Conservation (phyloP, 108 stramenopile genomes). For the Discostella stelligeroides region DNA sequence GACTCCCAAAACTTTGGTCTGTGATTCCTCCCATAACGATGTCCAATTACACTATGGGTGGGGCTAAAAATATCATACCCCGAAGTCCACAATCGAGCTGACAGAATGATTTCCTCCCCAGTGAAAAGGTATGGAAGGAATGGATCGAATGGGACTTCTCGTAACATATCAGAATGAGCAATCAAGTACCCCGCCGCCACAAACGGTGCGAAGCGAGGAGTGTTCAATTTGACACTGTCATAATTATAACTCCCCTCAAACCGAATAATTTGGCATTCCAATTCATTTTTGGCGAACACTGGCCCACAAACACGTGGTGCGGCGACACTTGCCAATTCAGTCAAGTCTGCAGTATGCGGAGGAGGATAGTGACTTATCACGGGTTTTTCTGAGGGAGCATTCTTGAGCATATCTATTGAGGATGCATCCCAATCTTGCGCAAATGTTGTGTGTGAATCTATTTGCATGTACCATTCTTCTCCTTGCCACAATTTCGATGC, state of each 20-base stretch:
- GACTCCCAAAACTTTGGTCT: slow-evolving; percentile 99
- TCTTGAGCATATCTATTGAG: slow-evolving; percentile 77
- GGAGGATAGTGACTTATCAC: slow-evolving; percentile 93
- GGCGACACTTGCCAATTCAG: slow-evolving; percentile 48
- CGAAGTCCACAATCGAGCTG: slow-evolving; percentile 89
- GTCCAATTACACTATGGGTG: slow-evolving; percentile 83
- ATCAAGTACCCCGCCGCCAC: slow-evolving; percentile 84
- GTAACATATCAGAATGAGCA: slow-evolving; percentile 49
- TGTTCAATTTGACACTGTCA: slow-evolving; percentile 60
- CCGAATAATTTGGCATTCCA: slow-evolving; percentile 91
- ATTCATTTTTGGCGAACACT: slow-evolving; percentile 78
- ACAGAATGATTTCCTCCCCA: slow-evolving; percentile 96
- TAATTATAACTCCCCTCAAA: slow-evolving; percentile 73
- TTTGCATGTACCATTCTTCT: slow-evolving; percentile 96
- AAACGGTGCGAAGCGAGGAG: slow-evolving; percentile 83
- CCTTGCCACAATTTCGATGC: slow-evolving; percentile 93
- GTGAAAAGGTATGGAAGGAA: slow-evolving; percentile 98
- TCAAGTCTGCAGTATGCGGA: slow-evolving; percentile 59
- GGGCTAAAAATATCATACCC: slow-evolving; percentile 98
- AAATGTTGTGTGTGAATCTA: slow-evolving; percentile 92
- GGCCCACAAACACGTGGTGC: slow-evolving; percentile 82
- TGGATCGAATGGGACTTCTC: slow-evolving; percentile 97
- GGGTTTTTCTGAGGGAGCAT: slow-evolving; percentile 80
- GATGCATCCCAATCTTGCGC: slow-evolving; percentile 86
- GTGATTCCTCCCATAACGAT: slow-evolving; percentile 89